These are phyloP conservation scores for Neofusicoccum cordaticola DNA, from an alignment of 2,329 filamentous ascomycete species.

Conservation along the genomic window DNA sequence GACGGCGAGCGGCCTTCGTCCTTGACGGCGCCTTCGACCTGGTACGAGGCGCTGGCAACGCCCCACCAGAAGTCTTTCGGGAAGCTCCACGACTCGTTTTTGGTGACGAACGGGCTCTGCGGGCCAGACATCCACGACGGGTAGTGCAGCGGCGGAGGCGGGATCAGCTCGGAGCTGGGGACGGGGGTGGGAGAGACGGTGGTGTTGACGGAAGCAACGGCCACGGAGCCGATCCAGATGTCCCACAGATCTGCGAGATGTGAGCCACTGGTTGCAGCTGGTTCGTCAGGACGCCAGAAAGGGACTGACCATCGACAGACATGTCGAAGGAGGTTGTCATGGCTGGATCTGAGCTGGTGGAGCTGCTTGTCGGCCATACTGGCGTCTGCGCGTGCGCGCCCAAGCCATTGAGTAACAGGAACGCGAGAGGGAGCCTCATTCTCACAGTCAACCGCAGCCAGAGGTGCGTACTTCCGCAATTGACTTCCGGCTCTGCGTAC, in stretches of 20 bases:
- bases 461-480: neutral
- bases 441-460: neutral
- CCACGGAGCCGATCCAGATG: constrained; percentile 25
- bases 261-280: neutral
- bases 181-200: constrained; percentile 30
- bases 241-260: constrained; percentile 21
- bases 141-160: constrained; percentile 33
- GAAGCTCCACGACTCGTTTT: constrained; percentile 29
- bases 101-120: constrained; percentile 27
- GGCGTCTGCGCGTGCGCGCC: neutral
- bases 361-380: constrained; percentile 8
- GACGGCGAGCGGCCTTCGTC: constrained; percentile 41
- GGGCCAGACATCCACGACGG: constrained; percentile 30
- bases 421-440: neutral
- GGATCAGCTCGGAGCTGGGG: constrained; percentile 32
- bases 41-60: constrained; percentile 41
- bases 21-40: constrained; percentile 45
- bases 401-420: neutral
- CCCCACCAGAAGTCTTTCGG: constrained; percentile 43
- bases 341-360: neutral
- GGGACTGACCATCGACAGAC: neutral
- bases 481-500: neutral
- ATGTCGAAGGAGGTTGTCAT: constrained; percentile 6
- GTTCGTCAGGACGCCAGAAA: no score
- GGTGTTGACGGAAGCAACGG: constrained; percentile 24